phyloP scores from a whole-genome alignment of 176 grass and related monocot genomes.

The Hsuehochloa calcarea region DNA sequence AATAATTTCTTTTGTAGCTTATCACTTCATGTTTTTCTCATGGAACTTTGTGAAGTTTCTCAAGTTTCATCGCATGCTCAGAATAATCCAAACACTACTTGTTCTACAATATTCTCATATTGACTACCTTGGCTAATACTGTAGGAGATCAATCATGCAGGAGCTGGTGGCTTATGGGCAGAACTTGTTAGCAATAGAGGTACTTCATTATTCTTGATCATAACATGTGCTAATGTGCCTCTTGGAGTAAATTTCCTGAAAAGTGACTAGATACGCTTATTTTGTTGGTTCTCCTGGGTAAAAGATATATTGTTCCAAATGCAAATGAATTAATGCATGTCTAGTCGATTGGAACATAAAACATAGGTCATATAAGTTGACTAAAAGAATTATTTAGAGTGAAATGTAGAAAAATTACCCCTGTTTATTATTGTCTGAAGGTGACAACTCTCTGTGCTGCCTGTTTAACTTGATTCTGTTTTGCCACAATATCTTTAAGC shows the following conservation, averaged over 20 bases:
- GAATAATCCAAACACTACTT: neutral
- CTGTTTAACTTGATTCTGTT: neutral
- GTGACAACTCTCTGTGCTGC: neutral
- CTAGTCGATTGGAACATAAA: neutral
- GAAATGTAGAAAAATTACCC: too few species aligned
- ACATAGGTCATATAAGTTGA: neutral
- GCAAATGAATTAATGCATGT: neutral
- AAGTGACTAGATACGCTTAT: neutral
- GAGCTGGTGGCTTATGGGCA: conserved; percentile 94
- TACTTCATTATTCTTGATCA: conserved; percentile 40
- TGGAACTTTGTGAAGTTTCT: neutral
- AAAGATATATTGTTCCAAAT: neutral
- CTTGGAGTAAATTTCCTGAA: neutral
- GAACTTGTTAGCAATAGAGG: conserved; percentile 95
- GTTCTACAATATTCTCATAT: neutral
- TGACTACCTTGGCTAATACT: conserved; percentile 12
- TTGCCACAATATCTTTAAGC: neutral
- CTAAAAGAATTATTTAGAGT: too few species aligned
- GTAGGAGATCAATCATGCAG: conserved; percentile 98
- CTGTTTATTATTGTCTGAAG: neutral
- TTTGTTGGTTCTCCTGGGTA: neutral
- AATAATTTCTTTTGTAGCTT: neutral
- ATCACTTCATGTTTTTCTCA: neutral
- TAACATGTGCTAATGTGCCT: neutral
- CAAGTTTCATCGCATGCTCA: neutral